phyloP scores from a whole-genome alignment of 257 asterid genomes.

The Gentiana dahurica region DNA sequence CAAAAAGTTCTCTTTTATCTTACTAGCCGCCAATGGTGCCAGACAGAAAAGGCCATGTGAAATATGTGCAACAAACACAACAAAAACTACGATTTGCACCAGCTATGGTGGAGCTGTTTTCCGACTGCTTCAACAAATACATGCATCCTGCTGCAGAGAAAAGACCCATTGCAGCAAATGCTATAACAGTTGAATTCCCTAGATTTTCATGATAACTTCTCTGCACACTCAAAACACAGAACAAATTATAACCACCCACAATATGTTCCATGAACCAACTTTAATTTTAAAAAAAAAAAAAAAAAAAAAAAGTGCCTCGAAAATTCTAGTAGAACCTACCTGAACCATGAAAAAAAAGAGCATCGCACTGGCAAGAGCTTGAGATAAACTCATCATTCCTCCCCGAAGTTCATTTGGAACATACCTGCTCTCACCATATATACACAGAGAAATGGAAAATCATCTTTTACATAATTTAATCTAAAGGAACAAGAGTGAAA shows the following conservation, averaged over 20 bases:
- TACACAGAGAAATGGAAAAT: slow-evolving; percentile 3
- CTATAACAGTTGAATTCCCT: slow-evolving; percentile 50
- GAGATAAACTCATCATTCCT: slow-evolving; percentile 76
- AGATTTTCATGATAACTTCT: slow-evolving; percentile 39
- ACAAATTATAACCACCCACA: background rate
- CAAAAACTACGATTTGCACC: slow-evolving; percentile 37
- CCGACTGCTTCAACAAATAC: slow-evolving; percentile 53
- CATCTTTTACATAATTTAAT: background rate
- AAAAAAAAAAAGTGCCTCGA: background rate
- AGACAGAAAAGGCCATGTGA: too few relatives aligned
- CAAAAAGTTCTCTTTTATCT: too few relatives aligned
- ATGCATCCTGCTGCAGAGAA: slow-evolving; percentile 74
- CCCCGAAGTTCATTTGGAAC: slow-evolving; percentile 95
- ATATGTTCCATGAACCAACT: background rate
- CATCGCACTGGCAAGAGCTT: slow-evolving; percentile 57
- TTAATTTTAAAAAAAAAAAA: background rate
- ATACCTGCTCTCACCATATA: slow-evolving; percentile 37
- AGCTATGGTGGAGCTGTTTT: slow-evolving; percentile 58
- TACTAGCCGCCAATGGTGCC: too few relatives aligned
- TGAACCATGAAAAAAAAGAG: slow-evolving; percentile 51
- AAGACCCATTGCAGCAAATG: slow-evolving; percentile 44
- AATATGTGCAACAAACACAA: too few relatives aligned
- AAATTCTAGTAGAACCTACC: slow-evolving; percentile 27
- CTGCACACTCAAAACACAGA: slow-evolving; percentile 26
- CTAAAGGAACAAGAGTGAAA: background rate